Evolutionary conservation across 106 monocot genomes (phyloP).

Genomic region (Dendrobium chrysotoxum): DNA sequence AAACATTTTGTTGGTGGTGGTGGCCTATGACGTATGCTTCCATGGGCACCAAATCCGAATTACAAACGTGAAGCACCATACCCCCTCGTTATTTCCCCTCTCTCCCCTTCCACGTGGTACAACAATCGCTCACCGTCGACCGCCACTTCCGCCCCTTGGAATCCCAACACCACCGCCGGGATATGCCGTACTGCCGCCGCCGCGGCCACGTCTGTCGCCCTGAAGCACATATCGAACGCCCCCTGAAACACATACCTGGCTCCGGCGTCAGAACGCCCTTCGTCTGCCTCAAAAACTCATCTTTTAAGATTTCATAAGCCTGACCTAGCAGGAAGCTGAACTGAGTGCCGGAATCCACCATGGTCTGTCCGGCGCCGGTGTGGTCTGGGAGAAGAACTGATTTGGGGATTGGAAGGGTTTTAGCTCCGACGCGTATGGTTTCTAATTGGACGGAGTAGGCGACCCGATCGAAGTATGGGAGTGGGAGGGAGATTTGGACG

Average conservation of each 20-base stretch:
- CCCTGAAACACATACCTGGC: slow-evolving; percentile 63
- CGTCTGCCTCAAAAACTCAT: slow-evolving; percentile 57
- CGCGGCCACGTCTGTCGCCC: slow-evolving; percentile 11
- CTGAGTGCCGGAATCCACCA: slow-evolving; percentile 88
- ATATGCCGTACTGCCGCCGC: slow-evolving; percentile 19
- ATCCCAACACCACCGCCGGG: slow-evolving; percentile 51
- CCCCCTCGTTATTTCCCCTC: background rate
- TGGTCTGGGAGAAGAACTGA: slow-evolving; percentile 74
- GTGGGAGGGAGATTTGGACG: slow-evolving; percentile 47
- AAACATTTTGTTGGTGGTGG: slow-evolving; percentile 93
- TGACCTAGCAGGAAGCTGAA: slow-evolving; percentile 85
- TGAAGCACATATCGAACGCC: slow-evolving; percentile 73
- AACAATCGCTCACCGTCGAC: slow-evolving; percentile 55
- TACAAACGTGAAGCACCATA: slow-evolving; percentile 86
- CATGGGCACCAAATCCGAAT: slow-evolving; percentile 78
- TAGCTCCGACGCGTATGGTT: slow-evolving; percentile 56
- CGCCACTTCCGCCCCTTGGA: slow-evolving; percentile 62
- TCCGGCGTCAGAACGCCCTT: slow-evolving; percentile 34
- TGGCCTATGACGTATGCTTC: slow-evolving; percentile 89
- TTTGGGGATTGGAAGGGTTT: slow-evolving; percentile 52
- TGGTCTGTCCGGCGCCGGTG: slow-evolving; percentile 91
- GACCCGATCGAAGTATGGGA: slow-evolving; percentile 89
- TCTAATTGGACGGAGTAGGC: slow-evolving; percentile 83
- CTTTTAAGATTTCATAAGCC: slow-evolving; percentile 48
- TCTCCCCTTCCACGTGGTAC: slow-evolving; percentile 40